Conservation (phyloP, 306 rosid genomes). For the Parietaria judaica region DNA sequence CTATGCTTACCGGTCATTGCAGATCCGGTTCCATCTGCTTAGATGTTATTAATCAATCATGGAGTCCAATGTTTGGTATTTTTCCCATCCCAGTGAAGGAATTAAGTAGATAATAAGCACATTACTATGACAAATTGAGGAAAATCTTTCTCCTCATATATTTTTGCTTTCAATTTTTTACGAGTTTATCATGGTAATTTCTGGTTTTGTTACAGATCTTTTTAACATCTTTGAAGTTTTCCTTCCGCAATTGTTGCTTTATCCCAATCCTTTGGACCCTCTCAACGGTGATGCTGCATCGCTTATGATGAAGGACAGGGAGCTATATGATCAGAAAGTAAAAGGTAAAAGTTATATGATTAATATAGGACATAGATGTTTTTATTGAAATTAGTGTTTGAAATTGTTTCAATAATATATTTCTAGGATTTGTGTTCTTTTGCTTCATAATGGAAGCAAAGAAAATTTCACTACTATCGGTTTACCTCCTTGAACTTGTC, state of each 20-base stretch:
- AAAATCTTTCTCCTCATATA: background rate
- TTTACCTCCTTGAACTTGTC: too few relatives aligned
- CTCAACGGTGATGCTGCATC: constrained; percentile 96
- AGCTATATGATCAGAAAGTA: constrained; percentile 78
- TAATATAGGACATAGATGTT: too few relatives aligned
- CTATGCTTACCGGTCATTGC: constrained; percentile 30
- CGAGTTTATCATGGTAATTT: constrained; percentile 6
- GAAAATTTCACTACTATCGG: background rate
- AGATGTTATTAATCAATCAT: constrained; percentile 95
- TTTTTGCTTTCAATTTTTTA: constrained; percentile 1
- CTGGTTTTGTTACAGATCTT: constrained; percentile 57
- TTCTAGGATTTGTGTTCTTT: background rate
- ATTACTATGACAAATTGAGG: background rate
- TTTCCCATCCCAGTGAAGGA: constrained; percentile 14
- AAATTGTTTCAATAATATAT: background rate
- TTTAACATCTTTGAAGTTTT: constrained; percentile 90
- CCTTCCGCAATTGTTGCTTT: constrained; percentile 94
- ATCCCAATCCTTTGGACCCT: constrained; percentile 98
- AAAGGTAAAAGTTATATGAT: constrained; percentile 47
- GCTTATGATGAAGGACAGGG: constrained; percentile 82
- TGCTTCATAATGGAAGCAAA: constrained; percentile 2
- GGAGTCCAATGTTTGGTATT: constrained; percentile 99
- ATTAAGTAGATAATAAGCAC: constrained; percentile 11
- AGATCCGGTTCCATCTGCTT: constrained; percentile 98
- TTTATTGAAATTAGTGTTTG: too few relatives aligned